Evolutionary conservation across 768 basidiomycete species (phyloP), one percentile per base, ranked within the genome.

Genomic region (Suillus decipiens): DNA sequence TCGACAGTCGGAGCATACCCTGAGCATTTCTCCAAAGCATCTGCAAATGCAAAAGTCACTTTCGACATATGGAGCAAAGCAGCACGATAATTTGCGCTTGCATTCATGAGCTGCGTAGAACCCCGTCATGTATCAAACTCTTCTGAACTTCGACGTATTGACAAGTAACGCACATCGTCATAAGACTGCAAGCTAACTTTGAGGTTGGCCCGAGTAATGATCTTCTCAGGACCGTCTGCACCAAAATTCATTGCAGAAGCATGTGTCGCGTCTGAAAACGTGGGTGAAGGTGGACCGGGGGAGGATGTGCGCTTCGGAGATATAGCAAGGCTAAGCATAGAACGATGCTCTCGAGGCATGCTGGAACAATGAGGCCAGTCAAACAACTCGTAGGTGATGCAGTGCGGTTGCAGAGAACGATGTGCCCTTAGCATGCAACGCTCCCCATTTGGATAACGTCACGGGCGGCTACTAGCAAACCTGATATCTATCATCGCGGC

Each of bases 11-110:
- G 47, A 55, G 78, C 88, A 64, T 71, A 95, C 93, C 87, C 85
- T 61, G 94, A 86, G 65, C 94, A 95, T 61, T 82, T 81, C 75
- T 93, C 89, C 84, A 96, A 84, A 31, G 95, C 89, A 73, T 90
- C 87, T 41, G 95, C 95, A 69, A 97, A 93, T 3, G 83, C 82
- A 48, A 93, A 91, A 9, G 92, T 93, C 22, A 88, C 93, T 61
- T 86, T 87, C 42, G 92, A 90, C 86, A 96, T 88, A 34, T 85
- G 83, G 63, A 93, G 76, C 61, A 98, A 81, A 22, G 92, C 92
- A 22, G 86, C 79, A 61, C 94, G 89, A 80, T 96, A 98, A 53
- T 81, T 83, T 42, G 92, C 86, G 62, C 90, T 90, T 63, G 86
- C 82, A 65, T 76, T 84, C 80, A 95, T 84, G 60, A 97, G 81